Evolutionary conservation across 2,329 filamentous ascomycete genomes (phyloP), one percentile per base, ranked within the genome.

Genomic region (Hymenotorrendiella dingleyae): DNA sequence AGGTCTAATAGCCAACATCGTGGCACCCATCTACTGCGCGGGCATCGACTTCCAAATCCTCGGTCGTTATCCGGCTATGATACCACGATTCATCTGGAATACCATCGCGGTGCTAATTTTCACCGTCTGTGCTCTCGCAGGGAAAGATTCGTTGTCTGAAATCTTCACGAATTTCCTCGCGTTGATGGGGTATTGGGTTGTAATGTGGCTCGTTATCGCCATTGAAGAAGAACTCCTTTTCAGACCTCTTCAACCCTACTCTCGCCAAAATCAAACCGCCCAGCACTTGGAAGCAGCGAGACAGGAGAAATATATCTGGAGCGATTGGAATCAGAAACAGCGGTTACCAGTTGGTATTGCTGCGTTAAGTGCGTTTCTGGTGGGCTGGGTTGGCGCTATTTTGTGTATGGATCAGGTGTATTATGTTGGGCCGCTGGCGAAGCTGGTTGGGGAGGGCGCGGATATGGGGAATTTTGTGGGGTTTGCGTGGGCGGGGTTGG

Each of bases 151-250:
- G 50, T 68, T 86, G 2, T 73, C 78, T 0, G 70, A 70, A 20
- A 82, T 85, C 45, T 83, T 85, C 57, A 78, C 76, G 9, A 84
- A 84, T 57, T 84, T 85, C 58, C 67, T 85, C 4, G 78, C 79
- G 0, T 63, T 85, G 17, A 84, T 85, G 76, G 82, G 81, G 2
- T 85, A 84, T 61, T 85, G 79, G 80, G 41, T 82, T 12, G 71
- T 71, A 11, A 76, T 83, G 33, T 82, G 78, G 76, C 69, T 83
- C 16, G 71, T 73, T 2, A 81, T 85, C 35, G 66, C 76, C 2
- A 60, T 80, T 2, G 70, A 78, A 54, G 82, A 86, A 55, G 73
- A 80, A 36, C 58, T 80, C 16, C 66, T 85, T 36, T 85, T 85
- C 59, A n/a, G n/a, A n/a, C n/a, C n/a, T n/a, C n/a, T n/a, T n/a